Conservation (phyloP, 1,284 basidiomycete genomes). For the Vanrija humicola region DNA sequence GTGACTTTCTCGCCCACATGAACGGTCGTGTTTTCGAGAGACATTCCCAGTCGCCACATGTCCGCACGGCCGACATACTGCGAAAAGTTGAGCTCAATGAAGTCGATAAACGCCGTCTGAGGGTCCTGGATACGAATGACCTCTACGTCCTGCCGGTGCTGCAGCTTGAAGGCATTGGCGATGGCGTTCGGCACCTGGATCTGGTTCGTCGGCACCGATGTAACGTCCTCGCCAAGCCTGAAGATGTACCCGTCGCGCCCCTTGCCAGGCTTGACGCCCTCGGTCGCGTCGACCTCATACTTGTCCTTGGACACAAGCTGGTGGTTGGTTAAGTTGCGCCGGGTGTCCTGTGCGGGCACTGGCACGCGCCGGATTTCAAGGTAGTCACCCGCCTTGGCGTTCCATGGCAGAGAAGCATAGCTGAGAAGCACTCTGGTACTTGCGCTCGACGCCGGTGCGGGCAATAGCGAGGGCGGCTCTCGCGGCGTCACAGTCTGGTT, state of each 20-base stretch:
- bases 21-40: constrained; percentile 55
- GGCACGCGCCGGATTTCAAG: constrained; percentile 37
- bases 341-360: neutral
- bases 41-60: constrained; percentile 81
- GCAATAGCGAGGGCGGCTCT: neutral
- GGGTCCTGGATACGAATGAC: constrained; percentile 48
- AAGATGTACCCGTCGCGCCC: constrained; percentile 43
- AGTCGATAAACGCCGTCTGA: constrained; percentile 64
- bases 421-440: constrained; percentile 29
- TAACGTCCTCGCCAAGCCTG: constrained; percentile 33
- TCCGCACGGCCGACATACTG: constrained; percentile 88
- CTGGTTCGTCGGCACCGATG: constrained; percentile 34
- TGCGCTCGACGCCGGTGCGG: constrained; percentile 10
- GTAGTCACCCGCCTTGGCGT: constrained; percentile 36
- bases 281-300: constrained; percentile 30
- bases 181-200: constrained; percentile 43
- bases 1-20: constrained; percentile 59
- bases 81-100: constrained; percentile 84
- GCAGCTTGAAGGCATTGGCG: constrained; percentile 44
- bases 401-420: constrained; percentile 36
- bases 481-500: neutral
- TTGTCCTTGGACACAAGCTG: neutral
- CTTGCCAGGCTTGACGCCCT: constrained; percentile 28
- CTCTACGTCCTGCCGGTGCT: constrained; percentile 46
- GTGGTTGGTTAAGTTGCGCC: neutral